Percentiles rank a stretch among this genome's conserved stretches.
Conservation (phyloP, 768 basidiomycete genomes). For the Flagelloscypha sp. region DNA sequence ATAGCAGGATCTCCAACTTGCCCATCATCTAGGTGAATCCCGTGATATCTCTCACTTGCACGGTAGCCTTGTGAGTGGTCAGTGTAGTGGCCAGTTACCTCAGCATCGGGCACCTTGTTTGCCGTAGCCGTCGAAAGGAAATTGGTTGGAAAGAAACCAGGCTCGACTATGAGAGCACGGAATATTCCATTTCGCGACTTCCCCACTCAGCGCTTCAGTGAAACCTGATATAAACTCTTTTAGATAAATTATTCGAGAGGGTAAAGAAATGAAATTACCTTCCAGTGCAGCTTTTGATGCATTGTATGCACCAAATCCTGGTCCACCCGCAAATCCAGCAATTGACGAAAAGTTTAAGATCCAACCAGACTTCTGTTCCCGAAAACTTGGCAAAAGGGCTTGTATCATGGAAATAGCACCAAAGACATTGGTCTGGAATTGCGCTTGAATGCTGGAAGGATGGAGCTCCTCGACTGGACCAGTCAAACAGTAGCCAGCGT, state of each 20-base stretch:
- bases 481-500: background rate
- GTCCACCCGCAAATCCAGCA: constrained; percentile 9
- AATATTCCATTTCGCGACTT: constrained; percentile 20
- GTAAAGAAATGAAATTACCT: background rate
- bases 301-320: constrained; percentile 17
- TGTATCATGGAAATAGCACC: constrained; percentile 19
- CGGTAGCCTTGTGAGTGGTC: constrained; percentile 13
- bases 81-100: constrained; percentile 9
- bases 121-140: constrained; percentile 9
- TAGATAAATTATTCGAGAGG: background rate
- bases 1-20: constrained; percentile 18
- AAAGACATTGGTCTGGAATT: constrained; percentile 21
- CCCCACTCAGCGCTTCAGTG: constrained; percentile 17
- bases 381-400: constrained; percentile 17
- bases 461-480: background rate
- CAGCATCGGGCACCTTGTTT: constrained; percentile 3
- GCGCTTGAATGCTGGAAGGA: constrained; percentile 11
- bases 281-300: constrained; percentile 21
- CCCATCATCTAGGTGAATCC: constrained; percentile 3
- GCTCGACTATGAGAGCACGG: constrained; percentile 16
- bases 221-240: constrained; percentile 4
- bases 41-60: constrained; percentile 4
- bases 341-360: constrained; percentile 20
- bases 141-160: constrained; percentile 22
- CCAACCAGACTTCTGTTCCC: constrained; percentile 16